Evolutionary conservation across 2,329 filamentous ascomycete species (phyloP), one percentile per base, ranked within the genome.

Genomic region (Aspergillus aculeatinus): DNA sequence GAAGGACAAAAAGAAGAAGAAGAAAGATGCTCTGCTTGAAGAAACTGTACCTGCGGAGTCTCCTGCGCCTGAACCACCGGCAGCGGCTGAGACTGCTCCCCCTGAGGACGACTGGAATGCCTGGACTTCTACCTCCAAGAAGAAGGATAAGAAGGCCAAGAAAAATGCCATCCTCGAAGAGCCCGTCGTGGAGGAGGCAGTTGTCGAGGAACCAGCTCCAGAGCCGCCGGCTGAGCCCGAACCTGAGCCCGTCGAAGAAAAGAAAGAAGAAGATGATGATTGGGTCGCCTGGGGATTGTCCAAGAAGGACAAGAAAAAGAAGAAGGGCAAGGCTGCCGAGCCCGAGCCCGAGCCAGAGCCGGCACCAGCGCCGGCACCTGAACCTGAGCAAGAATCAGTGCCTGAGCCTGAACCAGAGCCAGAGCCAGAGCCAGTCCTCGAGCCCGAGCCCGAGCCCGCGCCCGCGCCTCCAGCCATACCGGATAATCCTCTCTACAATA

Each of bases 121-220:
- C 23, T 75, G 71, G 71, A 68, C 67, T 33, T 65, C 66, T 29
- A 27, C 61, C n/a, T 66, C 63, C 14, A 74, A 76, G 62, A 73
- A 76, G 60, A 79, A 81, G 66, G 79, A 79, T 66, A 79, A 78
- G 53, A 77, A 77, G 60, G 70, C 71, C 10, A 67, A 65, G 62
- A 76, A 76, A 60, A 70, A 68, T 44, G 57, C 55, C 5, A 61
- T 65, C 16, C 63, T 68, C 5, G 70, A 71, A 31, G 69, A 71
- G 57, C 64, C 58, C 19, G 51, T 60, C 16, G 12, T 58, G 16
- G 44, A 60, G 39, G 67, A 60, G 23, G 61, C 65, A 11, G 58
- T 63, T n/a, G 49, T 51, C 25, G 59, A 61, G 14, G 55, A 60
- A 31, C 55, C 57, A 33, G 57, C 53, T 6, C 60, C 50, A 3